Evolutionary conservation across 441 rosid genomes (phyloP).

Genomic region (Rhodomyrtus psidioides): DNA sequence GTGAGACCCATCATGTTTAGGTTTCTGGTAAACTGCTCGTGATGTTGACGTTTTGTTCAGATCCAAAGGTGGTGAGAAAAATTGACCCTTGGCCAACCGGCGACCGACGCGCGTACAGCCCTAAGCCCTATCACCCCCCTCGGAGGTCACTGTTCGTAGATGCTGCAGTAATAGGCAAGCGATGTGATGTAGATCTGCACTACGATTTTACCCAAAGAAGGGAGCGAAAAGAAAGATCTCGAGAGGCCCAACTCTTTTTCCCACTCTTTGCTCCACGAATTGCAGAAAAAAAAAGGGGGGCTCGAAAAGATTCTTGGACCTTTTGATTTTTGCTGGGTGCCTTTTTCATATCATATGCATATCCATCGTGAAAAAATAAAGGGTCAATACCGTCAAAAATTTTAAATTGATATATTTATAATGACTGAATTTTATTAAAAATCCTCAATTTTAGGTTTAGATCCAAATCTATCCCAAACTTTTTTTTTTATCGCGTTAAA

Average conservation of each 20-base stretch:
- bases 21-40: not conserved
- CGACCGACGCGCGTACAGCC: not conserved
- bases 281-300: not conserved
- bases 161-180: not conserved
- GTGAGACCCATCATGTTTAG: not conserved
- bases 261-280: not conserved
- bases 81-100: not conserved
- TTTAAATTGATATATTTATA: no score
- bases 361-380: no score
- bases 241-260: not conserved
- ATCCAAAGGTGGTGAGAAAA: not conserved
- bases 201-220: not conserved
- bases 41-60: not conserved
- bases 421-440: no score
- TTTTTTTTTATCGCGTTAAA: no score
- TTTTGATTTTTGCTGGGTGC: not conserved
- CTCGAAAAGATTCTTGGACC: not conserved
- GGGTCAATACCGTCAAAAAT: no score
- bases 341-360: not conserved
- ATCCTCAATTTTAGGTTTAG: no score
- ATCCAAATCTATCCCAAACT: no score
- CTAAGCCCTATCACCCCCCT: not conserved
- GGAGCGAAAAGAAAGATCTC: not conserved
- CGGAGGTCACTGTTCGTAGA: not conserved
- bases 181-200: not conserved